Evolutionary conservation across 2,329 filamentous ascomycete genomes (phyloP).

Genomic region (Aspergillus persii): DNA sequence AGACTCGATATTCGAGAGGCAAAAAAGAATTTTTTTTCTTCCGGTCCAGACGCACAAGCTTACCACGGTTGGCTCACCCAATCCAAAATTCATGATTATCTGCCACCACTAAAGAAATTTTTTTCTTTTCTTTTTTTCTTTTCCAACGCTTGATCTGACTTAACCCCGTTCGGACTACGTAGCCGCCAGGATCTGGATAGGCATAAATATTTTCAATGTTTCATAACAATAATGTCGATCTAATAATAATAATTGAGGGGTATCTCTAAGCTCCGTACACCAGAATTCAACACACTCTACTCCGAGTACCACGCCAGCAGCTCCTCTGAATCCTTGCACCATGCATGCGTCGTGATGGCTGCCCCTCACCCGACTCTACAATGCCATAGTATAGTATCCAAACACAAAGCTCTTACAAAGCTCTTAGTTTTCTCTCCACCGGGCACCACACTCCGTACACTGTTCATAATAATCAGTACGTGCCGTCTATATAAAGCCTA

Average conservation of each 20-base stretch:
- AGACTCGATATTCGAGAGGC: slow-evolving; percentile 1
- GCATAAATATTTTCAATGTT: background rate
- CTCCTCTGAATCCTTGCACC: background rate
- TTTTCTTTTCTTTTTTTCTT: background rate
- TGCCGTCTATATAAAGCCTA: slow-evolving; percentile 10
- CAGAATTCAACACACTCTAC: background rate
- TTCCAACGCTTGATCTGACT: slow-evolving; percentile 9
- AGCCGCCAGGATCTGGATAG: background rate
- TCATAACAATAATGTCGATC: background rate
- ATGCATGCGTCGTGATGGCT: background rate
- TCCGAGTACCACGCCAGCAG: background rate
- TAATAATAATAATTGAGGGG: slow-evolving; percentile 9
- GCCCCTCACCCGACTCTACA: background rate
- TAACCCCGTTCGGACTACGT: slow-evolving; percentile 1
- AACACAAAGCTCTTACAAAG: slow-evolving; percentile 14
- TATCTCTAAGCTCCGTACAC: slow-evolving; percentile 6
- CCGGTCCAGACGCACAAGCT: slow-evolving; percentile 7
- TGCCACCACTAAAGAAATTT: slow-evolving; percentile 11
- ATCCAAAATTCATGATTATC: slow-evolving; percentile 14
- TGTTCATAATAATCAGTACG: slow-evolving; percentile 27
- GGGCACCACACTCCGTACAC: slow-evolving; percentile 47
- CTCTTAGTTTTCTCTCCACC: slow-evolving; percentile 50
- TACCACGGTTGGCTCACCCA: slow-evolving; percentile 12
- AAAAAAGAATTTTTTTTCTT: background rate
- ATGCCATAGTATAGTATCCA: background rate